Base-by-base conservation (phyloP, 768 basidiomycete species). In the Xerocomellus dryophilus region DNA sequence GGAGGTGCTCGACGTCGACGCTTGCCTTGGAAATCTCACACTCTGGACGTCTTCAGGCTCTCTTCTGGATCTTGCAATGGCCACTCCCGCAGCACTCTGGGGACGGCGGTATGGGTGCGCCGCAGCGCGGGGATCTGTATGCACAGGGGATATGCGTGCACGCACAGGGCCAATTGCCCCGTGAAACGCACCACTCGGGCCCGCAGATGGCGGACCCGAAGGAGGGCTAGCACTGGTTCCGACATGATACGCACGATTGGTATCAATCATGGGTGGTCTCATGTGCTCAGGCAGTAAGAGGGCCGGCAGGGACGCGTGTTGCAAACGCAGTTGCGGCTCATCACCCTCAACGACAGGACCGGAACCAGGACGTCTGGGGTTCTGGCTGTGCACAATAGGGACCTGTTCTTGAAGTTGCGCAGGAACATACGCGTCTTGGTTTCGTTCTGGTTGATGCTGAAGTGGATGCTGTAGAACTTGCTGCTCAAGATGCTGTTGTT, bases 401-500 rank as follows among this genome's bases (percentile, higher is more conserved):
- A 67, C 50, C 11, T 57, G 64, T 3, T 72, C 69, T 63, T 68
- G 67, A 42, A 59, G 42, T 25, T 63, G 63, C 34, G 53, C 50
- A 43, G 62, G 42, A 44, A 56, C 55, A 53, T 59, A 66, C 50
- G 54, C 56, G 49, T 67, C 63, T 58, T 59, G 66, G 43, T 27
- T 42, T 46, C 58, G 63, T 39, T 60, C 65, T 55, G 64, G 73
- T 32, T 74, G 73, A 54, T 71, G 70, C 44, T 69, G 71, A 53
- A 73, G 71, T 47, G 66, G 60, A 47, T 73, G 73, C 49, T 72
- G 75, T 58, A 73, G 67, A 58, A 76, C 67, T 61, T 68, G 73
- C 57, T 80, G 69, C 52, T 68, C 67, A 63, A 69, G 63, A 21
- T 27, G 61, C 10, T 75, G 71, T 34, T 2, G 38, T 7, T 70